Base-by-base conservation (phyloP, 805 yeast species). In the Kuraishia piskuri region DNA sequence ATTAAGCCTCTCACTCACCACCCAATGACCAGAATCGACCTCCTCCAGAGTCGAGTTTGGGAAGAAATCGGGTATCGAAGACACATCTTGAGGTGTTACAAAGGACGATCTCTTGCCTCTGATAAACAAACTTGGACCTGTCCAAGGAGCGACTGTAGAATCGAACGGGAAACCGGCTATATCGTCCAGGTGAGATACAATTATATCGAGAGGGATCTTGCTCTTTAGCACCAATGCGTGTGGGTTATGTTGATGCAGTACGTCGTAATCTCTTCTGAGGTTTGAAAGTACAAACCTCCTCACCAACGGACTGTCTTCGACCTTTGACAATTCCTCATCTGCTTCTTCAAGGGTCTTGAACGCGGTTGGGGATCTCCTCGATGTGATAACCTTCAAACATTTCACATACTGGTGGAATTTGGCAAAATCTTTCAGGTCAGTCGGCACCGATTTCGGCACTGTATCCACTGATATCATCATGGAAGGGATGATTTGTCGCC, bases 11-110 rank as follows among this genome's bases (percentile, higher is more conserved):
- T 91, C 97, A 40, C 88, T 81, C 55, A 91, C 88, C 2, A 91
- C 80, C 96, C 97, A 92, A 67, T 92, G 99, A 3, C 96, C 96
- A 1, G 89, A 77, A 36, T 88, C 84, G 22, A 94, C 72, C 62
- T 87, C 96, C 48, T 79, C 73, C 14, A 88, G 69, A 56, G 82
- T 87, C 62, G 90, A 90, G 23, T 74, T 72, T 0, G 97, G 97
- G 69, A 90, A 92, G 62, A 79, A 88, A 53, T 71, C 69, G 1
- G 91, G 95, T 51, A 90, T 85, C 20, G 79, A 79, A 0, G 87
- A 84, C 22, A 90, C 65, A 24, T 78, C 80, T 56, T 90, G 96
- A 65, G 91, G 97, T 0, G 95, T 85, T 20, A 92, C 84, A 64
- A 89, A 91, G 5, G 73, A 68, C 1, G 96, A 87, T 48, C 80